Base-by-base conservation (phyloP, 2,329 filamentous ascomycete genomes). In the Metarhizium robertsii region DNA sequence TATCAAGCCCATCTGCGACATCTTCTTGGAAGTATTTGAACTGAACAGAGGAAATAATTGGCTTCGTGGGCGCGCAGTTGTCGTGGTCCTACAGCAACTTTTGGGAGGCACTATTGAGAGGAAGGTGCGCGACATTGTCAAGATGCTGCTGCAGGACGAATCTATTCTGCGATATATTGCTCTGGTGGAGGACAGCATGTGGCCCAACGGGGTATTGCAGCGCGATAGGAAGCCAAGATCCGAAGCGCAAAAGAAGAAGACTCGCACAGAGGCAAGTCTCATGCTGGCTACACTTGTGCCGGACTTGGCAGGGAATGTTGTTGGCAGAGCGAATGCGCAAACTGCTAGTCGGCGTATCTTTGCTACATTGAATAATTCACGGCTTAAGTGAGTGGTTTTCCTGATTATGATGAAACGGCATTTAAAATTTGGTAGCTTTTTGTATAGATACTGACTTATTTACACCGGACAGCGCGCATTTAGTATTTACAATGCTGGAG, bases 1-100 rank as follows among this genome's bases (percentile, higher is more conserved):
- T 65, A 94, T 99, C 64, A 99, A 96, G 68, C 95, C 94, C 4
- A 96, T 99, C 59, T 96, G 92, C 71, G 94, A 99, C 69, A 86
- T 99, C 58, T 99, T 99, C 72, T 81, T 99, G 16, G 94, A 99
- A 68, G 83, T 91, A 0, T 99, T 99, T 66, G 92, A 96, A 66
- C 80, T 99, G 43, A 95, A 96, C 69, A 86, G 87, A 58, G 92
- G 92, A 45, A 96, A 95, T 71, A 97, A 95, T 70, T 99, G 94
- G 95, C 83, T 99, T 4, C 88, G 95, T 45, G 95, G 94, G 1
- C 85, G 94, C 25, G 94, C 94, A 0, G 94, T 97, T 1, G 92
- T 99, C 4, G 91, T 99, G 10, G 92, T 99, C 2, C 79, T 99
- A 20, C 94, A 99, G 67, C 94, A 99, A 70, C 81, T 99, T 6